A percentile compares a stretch with the other conserved stretches of the same genome.
These are phyloP conservation scores for Basidiobolus meristosporus DNA, from an alignment of 371 early-diverging fungal genomes.

Conservation along the genomic window DNA sequence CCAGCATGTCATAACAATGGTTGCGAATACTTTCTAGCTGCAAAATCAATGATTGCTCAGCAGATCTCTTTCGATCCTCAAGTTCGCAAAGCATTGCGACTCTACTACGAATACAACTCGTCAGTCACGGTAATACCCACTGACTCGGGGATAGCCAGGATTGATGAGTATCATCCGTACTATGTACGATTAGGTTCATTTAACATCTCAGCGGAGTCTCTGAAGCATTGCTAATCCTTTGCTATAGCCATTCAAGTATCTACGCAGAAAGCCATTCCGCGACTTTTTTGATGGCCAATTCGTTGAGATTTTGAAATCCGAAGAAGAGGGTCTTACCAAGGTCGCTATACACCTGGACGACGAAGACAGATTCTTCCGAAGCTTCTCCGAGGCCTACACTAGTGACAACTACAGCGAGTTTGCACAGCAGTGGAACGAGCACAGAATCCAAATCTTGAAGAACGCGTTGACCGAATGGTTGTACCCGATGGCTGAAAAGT, in stretches of 20 bases:
- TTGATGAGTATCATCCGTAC: constrained; percentile 64
- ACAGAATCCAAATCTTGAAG: constrained; percentile 44
- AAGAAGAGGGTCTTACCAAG: constrained; percentile 47
- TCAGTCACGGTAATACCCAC: constrained; percentile 65
- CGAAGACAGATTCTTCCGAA: constrained; percentile 28
- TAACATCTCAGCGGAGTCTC: too few relatives aligned
- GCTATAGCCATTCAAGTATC: constrained; percentile 80
- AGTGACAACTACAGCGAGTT: constrained; percentile 33
- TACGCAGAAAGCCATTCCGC: constrained; percentile 51
- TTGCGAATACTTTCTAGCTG: constrained; percentile 10
- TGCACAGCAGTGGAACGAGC: constrained; percentile 59
- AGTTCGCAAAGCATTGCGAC: constrained; percentile 62
- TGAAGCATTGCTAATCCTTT: too few relatives aligned
- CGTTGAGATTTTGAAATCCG: constrained; percentile 57
- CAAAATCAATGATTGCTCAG: constrained; percentile 46
- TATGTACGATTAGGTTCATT: too few relatives aligned
- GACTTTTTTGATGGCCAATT: constrained; percentile 56
- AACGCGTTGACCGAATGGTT: constrained; percentile 38
- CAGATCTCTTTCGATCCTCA: constrained; percentile 68
- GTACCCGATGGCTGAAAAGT: constrained; percentile 50
- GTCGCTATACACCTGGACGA: constrained; percentile 38
- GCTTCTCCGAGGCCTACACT: constrained; percentile 33
- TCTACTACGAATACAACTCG: constrained; percentile 42
- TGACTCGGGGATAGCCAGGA: constrained; percentile 48
- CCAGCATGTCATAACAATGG: neutral